phyloP scores from a whole-genome alignment of 176 grass and related monocot genomes.

The Oryza coarctata region DNA sequence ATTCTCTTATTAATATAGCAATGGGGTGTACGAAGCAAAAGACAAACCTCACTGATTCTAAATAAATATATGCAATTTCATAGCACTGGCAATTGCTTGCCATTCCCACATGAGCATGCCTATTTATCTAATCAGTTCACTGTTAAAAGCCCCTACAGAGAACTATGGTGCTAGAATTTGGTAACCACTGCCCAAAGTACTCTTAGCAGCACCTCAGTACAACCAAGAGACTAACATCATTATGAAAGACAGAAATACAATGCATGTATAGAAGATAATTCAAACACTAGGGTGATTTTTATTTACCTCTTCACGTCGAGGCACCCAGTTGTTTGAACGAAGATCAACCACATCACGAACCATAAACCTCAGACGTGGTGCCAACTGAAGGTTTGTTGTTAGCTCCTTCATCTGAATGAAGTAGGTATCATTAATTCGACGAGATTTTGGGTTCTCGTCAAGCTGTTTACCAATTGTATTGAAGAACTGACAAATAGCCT shows the following conservation, averaged over 20 bases:
- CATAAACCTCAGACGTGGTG: conserved; percentile 75
- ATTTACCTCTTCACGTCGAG: conserved; percentile 83
- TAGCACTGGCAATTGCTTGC: not conserved
- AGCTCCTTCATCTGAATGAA: conserved; percentile 82
- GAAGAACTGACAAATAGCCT: conserved; percentile 91
- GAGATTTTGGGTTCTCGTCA: conserved; percentile 73
- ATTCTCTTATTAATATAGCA: not conserved
- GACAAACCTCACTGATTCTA: not conserved
- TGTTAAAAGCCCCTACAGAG: not conserved
- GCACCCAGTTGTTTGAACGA: conserved; percentile 81
- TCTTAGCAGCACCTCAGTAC: not conserved
- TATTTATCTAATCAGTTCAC: conserved; percentile 5
- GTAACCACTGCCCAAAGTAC: not conserved
- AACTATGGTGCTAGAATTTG: not conserved
- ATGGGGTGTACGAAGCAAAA: not conserved
- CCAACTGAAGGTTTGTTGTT: conserved; percentile 53
- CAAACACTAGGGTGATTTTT: conserved; percentile 24
- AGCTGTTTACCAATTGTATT: conserved; percentile 93
- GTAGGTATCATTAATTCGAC: conserved; percentile 70
- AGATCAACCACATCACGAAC: conserved; percentile 72
- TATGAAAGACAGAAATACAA: not conserved
- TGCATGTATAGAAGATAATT: not conserved
- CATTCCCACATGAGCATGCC: not conserved
- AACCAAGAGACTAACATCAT: not conserved
- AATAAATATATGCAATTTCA: not conserved